Evolutionary conservation across 2,329 filamentous ascomycete species (phyloP).

Genomic region (Huntiella bhutanensis): DNA sequence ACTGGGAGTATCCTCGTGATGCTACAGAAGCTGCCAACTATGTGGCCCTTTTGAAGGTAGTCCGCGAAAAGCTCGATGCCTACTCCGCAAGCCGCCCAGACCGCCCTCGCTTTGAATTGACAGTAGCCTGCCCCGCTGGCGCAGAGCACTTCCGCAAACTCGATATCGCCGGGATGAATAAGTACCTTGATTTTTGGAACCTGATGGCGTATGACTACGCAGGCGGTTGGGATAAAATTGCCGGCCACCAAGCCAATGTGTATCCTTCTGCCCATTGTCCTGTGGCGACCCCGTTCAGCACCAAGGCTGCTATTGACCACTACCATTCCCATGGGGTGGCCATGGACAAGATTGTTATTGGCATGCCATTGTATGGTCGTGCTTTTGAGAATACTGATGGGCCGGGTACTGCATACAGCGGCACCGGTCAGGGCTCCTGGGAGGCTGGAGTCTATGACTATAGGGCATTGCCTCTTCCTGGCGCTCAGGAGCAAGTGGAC

Average conservation of each 20-base stretch:
- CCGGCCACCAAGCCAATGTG: constrained; percentile 71
- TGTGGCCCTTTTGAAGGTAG: constrained; percentile 37
- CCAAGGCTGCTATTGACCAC: constrained; percentile 45
- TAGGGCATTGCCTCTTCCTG: constrained; percentile 58
- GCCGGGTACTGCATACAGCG: constrained; percentile 47
- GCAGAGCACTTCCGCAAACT: constrained; percentile 42
- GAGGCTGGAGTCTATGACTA: constrained; percentile 77
- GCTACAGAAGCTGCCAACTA: constrained; percentile 35
- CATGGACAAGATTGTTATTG: constrained; percentile 59
- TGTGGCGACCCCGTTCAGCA: constrained; percentile 58
- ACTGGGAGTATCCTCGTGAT: constrained; percentile 48
- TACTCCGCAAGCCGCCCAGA: constrained; percentile 28
- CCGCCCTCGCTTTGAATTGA: constrained; percentile 39
- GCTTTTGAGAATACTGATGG: constrained; percentile 66
- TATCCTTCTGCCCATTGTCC: constrained; percentile 39
- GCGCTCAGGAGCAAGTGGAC: constrained; percentile 47
- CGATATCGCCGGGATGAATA: constrained; percentile 45
- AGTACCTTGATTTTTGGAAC: constrained; percentile 54
- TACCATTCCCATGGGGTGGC: constrained; percentile 50
- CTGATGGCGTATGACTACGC: constrained; percentile 81
- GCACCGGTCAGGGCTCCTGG: constrained; percentile 64
- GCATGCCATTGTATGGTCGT: constrained; percentile 84
- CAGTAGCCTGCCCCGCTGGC: constrained; percentile 45
- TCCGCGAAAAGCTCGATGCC: constrained; percentile 37
- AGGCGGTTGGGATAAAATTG: constrained; percentile 54